These are phyloP conservation scores for Penicillium sp. DNA, from an alignment of 2,329 filamentous ascomycete species.

Conservation along the genomic window DNA sequence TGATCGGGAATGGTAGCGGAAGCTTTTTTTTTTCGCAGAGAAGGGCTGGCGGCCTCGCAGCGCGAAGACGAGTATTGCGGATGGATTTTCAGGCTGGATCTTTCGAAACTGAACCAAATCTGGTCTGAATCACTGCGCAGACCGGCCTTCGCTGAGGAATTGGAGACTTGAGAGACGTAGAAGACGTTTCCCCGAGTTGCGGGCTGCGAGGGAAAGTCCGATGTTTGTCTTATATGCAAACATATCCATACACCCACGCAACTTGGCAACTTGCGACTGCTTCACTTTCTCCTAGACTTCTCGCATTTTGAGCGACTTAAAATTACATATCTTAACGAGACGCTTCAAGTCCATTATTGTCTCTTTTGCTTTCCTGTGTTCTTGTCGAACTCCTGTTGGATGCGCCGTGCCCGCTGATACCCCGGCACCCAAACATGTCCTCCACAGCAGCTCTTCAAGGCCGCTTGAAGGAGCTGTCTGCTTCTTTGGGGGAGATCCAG, in stretches of 20 bases:
- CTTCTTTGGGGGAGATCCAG: conserved; percentile 51
- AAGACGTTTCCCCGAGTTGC: conserved; percentile 3
- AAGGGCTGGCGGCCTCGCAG: neutral
- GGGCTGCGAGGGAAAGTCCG: conserved; percentile 10
- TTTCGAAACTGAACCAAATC: neutral
- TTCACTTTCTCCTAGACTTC: neutral
- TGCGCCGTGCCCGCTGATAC: neutral
- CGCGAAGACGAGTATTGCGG: neutral
- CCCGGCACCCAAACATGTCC: conserved; percentile 33
- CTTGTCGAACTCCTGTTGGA: neutral
- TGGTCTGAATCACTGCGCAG: neutral
- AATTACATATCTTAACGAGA: neutral
- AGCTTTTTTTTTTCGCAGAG: conserved; percentile 1
- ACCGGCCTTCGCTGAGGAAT: neutral
- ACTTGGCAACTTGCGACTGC: conserved; percentile 26
- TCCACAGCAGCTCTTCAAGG: conserved; percentile 40
- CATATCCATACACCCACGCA: conserved; percentile 22
- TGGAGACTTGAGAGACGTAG: conserved; percentile 5
- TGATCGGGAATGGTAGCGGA: conserved; percentile 1
- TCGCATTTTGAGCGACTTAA: neutral
- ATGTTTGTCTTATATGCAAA: conserved; percentile 34
- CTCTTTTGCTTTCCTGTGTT: neutral
- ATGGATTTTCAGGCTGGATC: neutral
- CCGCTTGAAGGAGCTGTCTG: conserved; percentile 51
- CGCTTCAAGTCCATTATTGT: neutral